Evolutionary conservation across 441 rosid species (phyloP), one percentile per base, ranked within the genome.

Genomic region (Pelargonium myrrhifolium): DNA sequence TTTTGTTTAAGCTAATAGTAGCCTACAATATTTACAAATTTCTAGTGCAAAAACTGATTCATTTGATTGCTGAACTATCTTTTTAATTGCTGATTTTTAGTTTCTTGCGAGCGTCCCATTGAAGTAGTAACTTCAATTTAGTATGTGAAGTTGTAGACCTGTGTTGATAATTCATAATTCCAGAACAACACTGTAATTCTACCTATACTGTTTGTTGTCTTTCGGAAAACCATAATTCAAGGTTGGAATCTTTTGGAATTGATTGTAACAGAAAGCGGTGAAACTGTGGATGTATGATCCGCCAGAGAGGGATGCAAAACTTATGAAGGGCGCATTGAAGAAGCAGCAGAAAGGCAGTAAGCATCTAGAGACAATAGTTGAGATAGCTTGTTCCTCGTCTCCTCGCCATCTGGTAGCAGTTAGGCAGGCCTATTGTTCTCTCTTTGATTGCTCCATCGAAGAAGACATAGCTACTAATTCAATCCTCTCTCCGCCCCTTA

Each of bases 231-330:
- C 55, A 47, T 14, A 47, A 14, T 47, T 11, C 18, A 47, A 5
- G 0, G n/a, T 14, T 7, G 0, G 15, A 47, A n/a, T 1, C 17
- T 14, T 47, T 14, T 12, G 14, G 55, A 14, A 18, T 47, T 47
- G 20, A 9, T 37, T 72, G 35, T 10, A 56, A 70, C 80, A 94
- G 99, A 88, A 84, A 81, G 97, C 96, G 9, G 82, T 91, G 73
- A 67, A 84, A 64, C 51, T 71, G 61, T 94, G 96, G 97, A 74
- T 85, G 20, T 76, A 76, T 65, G 97, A 91, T 71, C 91, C 99
- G 15, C 74, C 90, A 2, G 92, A 86, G 81, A 88, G 96, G 77
- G 91, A 94, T 75, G 99, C 99, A 6, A 87, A 66, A 75, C 77
- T 87, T 28, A 85, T 86, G 37, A 76, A 86, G 62, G 84, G 87